phyloP scores from a whole-genome alignment of 805 yeast genomes.

The Cephaloascus fragrans region DNA sequence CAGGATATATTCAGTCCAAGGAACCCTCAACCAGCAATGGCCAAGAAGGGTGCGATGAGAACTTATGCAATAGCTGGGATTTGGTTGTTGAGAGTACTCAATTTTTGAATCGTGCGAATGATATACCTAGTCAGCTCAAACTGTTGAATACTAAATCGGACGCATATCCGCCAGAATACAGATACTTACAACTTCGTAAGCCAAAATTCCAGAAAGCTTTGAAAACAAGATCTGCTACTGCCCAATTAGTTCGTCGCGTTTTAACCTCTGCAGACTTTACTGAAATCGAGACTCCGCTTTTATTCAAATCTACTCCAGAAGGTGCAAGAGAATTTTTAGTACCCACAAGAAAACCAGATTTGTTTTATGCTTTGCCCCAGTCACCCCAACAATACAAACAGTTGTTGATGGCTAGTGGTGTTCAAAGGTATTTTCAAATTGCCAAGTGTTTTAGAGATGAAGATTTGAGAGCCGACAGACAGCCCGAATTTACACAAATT shows the following conservation, averaged over 20 bases:
- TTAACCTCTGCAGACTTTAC: slow-evolving; percentile 38
- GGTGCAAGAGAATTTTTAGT: slow-evolving; percentile 95
- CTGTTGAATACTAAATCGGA: slow-evolving; percentile 42
- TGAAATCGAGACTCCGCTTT: slow-evolving; percentile 86
- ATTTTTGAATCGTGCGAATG: slow-evolving; percentile 52
- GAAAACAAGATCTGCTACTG: slow-evolving; percentile 45
- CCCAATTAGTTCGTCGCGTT: slow-evolving; percentile 31
- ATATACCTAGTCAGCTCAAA: slow-evolving; percentile 60
- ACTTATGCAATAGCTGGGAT: slow-evolving; percentile 35
- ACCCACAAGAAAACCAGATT: slow-evolving; percentile 60
- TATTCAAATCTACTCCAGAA: slow-evolving; percentile 95
- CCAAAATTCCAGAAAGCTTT: slow-evolving; percentile 47
- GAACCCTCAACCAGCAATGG: slow-evolving; percentile 12
- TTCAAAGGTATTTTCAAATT: slow-evolving; percentile 76
- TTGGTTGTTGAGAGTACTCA: slow-evolving; percentile 41
- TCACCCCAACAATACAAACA: slow-evolving; percentile 98
- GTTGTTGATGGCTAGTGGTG: slow-evolving; percentile 88
- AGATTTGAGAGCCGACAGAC: slow-evolving; percentile 89
- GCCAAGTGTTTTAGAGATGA: slow-evolving; percentile 96
- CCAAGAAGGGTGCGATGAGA: slow-evolving; percentile 6
- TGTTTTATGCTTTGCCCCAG: slow-evolving; percentile 88
- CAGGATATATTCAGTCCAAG: slow-evolving; percentile 39
- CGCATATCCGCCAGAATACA: slow-evolving; percentile 67
- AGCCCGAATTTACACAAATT: slow-evolving; percentile 96
- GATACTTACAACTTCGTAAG: slow-evolving; percentile 73